Percentiles rank a stretch among this genome's conserved stretches.
Conservation (phyloP, 1,284 basidiomycete genomes). For the Cutaneotrichosporon sp. region DNA sequence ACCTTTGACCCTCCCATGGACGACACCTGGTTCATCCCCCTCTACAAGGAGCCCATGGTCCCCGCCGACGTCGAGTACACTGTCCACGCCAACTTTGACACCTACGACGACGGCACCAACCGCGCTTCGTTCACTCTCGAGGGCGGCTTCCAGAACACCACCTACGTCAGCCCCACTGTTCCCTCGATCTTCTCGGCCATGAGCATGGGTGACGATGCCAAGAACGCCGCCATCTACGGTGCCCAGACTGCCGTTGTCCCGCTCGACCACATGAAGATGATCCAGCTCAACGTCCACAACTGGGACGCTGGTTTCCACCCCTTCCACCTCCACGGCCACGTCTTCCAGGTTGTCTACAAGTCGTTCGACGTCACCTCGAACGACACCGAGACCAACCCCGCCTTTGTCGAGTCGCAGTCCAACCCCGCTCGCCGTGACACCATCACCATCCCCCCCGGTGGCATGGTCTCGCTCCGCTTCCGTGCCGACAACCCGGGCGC, state of each 20-base stretch:
- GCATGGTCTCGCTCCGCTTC: conserved; percentile 55
- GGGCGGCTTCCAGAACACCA: conserved; percentile 34
- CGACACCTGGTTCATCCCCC: conserved; percentile 54
- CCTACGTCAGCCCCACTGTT: conserved; percentile 58
- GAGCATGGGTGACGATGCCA: conserved; percentile 72
- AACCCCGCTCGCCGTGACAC: conserved; percentile 85
- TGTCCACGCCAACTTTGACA: conserved; percentile 56
- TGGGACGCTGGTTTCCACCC: conserved; percentile 61
- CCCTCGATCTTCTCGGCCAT: conserved; percentile 75
- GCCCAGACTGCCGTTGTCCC: conserved; percentile 67
- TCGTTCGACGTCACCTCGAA: conserved; percentile 71
- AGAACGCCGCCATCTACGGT: conserved; percentile 71
- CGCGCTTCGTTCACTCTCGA: conserved; percentile 54
- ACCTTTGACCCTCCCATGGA: conserved; percentile 42
- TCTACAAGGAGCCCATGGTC: conserved; percentile 43
- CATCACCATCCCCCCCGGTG: conserved; percentile 54
- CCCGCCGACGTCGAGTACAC: conserved; percentile 48
- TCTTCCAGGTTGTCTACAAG: conserved; percentile 74
- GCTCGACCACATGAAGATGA: conserved; percentile 69
- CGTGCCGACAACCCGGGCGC: conserved; percentile 59
- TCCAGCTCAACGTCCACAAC: conserved; percentile 82
- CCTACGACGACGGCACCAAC: conserved; percentile 55
- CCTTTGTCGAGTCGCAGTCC: conserved; percentile 67
- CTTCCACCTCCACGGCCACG: conserved; percentile 62
- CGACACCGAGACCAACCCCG: conserved; percentile 78